A percentile compares a stretch with the other conserved stretches of the same genome.
Evolutionary conservation across 108 stramenopile genomes (phyloP).

Genomic region (Aureococcus anophagefferens): DNA sequence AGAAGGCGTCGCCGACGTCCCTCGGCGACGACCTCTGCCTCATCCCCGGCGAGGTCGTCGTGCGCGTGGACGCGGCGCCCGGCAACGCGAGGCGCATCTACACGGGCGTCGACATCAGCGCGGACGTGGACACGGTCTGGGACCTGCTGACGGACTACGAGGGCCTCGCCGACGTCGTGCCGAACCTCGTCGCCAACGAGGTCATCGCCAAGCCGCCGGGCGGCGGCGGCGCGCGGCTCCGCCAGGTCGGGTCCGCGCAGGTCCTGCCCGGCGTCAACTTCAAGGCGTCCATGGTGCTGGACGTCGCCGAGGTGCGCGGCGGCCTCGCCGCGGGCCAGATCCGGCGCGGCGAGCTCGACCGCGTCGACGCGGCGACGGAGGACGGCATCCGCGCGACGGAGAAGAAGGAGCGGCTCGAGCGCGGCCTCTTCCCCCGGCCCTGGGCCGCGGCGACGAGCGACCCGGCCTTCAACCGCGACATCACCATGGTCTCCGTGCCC

Average conservation of each 20-base stretch:
- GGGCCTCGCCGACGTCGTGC: slow-evolving; percentile 63
- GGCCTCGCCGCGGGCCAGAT: slow-evolving; percentile 6
- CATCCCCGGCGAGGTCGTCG: slow-evolving; percentile 68
- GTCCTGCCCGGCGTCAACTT: background rate
- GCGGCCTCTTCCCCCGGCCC: background rate
- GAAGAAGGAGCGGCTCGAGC: background rate
- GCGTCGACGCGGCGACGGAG: background rate
- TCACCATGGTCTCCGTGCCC: slow-evolving; percentile 71
- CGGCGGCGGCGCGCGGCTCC: background rate
- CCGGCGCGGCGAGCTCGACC: background rate
- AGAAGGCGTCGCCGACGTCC: slow-evolving; percentile 70
- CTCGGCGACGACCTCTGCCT: slow-evolving; percentile 66
- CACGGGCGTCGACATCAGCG: slow-evolving; percentile 75
- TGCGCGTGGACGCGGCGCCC: slow-evolving; percentile 72
- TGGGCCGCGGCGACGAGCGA: background rate
- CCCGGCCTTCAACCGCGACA: slow-evolving; percentile 35
- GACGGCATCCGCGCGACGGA: background rate
- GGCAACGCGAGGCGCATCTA: slow-evolving; percentile 75
- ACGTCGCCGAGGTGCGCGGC: background rate
- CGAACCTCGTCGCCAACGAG: slow-evolving; percentile 70
- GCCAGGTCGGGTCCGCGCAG: background rate
- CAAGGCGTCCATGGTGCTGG: slow-evolving; percentile 4
- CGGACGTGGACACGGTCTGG: slow-evolving; percentile 68
- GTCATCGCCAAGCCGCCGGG: slow-evolving; percentile 20
- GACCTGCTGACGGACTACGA: slow-evolving; percentile 62